Base-by-base conservation (phyloP, 2,329 filamentous ascomycete genomes). In the Cytospora paraplurivora region DNA sequence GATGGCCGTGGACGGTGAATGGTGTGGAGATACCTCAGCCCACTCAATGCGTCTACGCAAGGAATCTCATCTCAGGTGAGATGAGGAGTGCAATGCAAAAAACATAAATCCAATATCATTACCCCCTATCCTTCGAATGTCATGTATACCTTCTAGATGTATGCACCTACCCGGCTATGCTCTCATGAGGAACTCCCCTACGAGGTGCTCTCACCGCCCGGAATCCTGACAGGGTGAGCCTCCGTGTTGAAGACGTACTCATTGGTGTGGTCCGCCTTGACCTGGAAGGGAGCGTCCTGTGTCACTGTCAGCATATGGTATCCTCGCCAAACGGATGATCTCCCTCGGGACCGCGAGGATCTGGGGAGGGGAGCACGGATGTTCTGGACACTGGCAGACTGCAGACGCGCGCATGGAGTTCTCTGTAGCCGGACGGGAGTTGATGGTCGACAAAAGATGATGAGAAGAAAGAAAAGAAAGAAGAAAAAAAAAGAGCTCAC, bases 271-370 rank as follows among this genome's bases (percentile, higher is more conserved):
- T 75, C 74, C 12, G 76, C 75, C 67, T 79, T 77, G 56, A 85
- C 74, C 71, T 85, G 82, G 69, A 80, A 81, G 5, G 74, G 72
- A 2, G 81, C 85, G 37, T 91, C 89, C 72, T 75, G 51, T 38
- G 56, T 56, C 15, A 13, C 54, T 66, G 68, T 70, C 58, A 71
- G 65, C 60, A 59, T 35, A 51, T 47, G 19, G 5, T 32, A 11
- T 38, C 19, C 21, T 33, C 56, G 49, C 11, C 27, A 49, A 37
- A 35, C 41, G 44, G 13, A 4, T 21, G 3, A 15, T 21, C n/a
- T n/a, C n/a, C n/a, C 44, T 21, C 1, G 44, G 44, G n/a, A 19
- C 44, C 4, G 4, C 27, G 2, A 47, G 7, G 19, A 17, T 38
- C 4, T 11, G 37, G 15, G 11, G 6, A 38, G 37, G 37, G 8